Conservation (phyloP, 768 basidiomycete genomes). For the Podaxis mareebaensis region DNA sequence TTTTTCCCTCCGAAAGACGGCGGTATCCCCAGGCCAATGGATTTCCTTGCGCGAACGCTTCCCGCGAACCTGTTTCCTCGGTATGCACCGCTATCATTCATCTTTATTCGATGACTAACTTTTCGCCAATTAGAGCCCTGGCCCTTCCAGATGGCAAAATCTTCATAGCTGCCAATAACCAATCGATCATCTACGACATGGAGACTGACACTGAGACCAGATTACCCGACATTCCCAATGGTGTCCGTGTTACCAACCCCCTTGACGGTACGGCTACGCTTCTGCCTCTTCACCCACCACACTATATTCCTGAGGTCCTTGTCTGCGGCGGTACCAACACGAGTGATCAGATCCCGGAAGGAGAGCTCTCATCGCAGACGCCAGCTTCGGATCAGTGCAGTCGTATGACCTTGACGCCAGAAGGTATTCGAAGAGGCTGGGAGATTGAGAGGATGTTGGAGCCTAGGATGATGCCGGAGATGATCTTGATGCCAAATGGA, state of each 20-base stretch:
- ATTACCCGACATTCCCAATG: conserved; percentile 45
- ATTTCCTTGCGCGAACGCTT: conserved; percentile 28
- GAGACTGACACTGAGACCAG: conserved; percentile 37
- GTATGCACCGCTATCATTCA: conserved; percentile 16
- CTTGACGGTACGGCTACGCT: conserved; percentile 38
- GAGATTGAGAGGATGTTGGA: conserved; percentile 44
- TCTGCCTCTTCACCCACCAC: conserved; percentile 37
- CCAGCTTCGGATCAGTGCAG: conserved; percentile 46
- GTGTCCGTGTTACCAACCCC: conserved; percentile 43
- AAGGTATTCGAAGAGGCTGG: conserved; percentile 46
- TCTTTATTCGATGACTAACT: not conserved
- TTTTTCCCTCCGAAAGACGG: conserved; percentile 42
- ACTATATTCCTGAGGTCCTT: conserved; percentile 46
- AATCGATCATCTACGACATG: conserved; percentile 42
- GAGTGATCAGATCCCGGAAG: conserved; percentile 29
- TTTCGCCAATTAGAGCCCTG: conserved; percentile 23
- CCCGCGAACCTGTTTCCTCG: conserved; percentile 31
- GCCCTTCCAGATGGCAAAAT: conserved; percentile 42
- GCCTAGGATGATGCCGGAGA: conserved; percentile 39
- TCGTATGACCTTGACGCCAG: conserved; percentile 39
- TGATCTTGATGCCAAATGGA: conserved; percentile 44
- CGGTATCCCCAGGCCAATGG: conserved; percentile 29
- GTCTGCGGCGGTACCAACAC: conserved; percentile 46
- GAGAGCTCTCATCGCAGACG: conserved; percentile 37
- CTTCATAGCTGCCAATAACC: conserved; percentile 41